Evolutionary conservation across 805 yeast genomes (phyloP).

Genomic region (Candida tallmaniae): DNA sequence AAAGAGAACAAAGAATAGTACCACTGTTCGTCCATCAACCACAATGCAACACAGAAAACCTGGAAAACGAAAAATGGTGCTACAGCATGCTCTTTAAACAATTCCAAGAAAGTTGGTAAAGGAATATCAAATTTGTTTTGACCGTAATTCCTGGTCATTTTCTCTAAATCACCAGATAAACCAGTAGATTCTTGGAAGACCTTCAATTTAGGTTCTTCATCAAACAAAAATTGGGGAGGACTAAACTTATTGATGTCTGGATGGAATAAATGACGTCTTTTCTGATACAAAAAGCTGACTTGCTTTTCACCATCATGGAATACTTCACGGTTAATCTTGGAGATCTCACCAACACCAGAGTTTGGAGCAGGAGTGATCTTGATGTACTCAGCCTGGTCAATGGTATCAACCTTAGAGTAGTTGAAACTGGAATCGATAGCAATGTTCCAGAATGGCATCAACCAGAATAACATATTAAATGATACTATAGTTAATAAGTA

Average conservation of each 20-base stretch:
- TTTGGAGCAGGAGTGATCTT: conserved; percentile 79
- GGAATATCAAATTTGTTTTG: conserved; percentile 90
- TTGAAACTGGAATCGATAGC: conserved; percentile 66
- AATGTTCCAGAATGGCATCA: conserved; percentile 94
- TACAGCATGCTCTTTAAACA: conserved; percentile 95
- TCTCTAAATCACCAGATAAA: conserved; percentile 47
- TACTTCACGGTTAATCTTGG: conserved; percentile 51
- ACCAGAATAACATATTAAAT: conserved; percentile 69
- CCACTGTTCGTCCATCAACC: conserved; percentile 98
- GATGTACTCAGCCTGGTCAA: conserved; percentile 66
- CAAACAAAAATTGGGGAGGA: conserved; percentile 78
- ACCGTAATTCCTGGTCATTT: conserved; percentile 62
- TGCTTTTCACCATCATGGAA: conserved; percentile 57
- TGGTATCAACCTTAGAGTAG: conserved; percentile 47
- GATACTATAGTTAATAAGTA: conserved; percentile 71
- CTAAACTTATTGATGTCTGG: conserved; percentile 50
- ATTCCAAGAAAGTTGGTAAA: conserved; percentile 82
- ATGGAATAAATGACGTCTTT: conserved; percentile 80
- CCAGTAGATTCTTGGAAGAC: conserved; percentile 57
- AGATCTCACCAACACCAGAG: conserved; percentile 81
- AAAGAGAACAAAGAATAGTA: conserved; percentile 87
- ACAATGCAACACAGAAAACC: conserved; percentile 88
- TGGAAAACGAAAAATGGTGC: conserved; percentile 98
- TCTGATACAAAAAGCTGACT: conserved; percentile 78
- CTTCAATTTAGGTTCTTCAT: conserved; percentile 51